Evolutionary conservation across 139 green algal species (phyloP).

Genomic region (Closterium sp.): DNA sequence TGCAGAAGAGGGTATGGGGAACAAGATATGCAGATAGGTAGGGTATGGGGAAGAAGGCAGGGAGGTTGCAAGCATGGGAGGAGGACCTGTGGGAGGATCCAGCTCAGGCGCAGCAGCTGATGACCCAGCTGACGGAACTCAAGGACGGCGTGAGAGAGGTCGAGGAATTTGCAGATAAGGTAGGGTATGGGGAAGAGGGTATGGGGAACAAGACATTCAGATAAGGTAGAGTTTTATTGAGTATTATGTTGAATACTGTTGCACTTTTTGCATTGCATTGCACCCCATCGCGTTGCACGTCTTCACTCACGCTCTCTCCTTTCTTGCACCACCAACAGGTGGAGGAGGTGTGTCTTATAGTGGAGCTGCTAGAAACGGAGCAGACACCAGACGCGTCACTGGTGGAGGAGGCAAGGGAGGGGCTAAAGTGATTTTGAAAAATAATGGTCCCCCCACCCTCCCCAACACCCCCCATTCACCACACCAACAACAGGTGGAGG

Average conservation of each 20-base stretch:
- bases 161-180: conserved; percentile 46
- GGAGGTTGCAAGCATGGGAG: conserved; percentile 19
- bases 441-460: no score
- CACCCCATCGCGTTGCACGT: no score
- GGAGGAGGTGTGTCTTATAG: conserved; percentile 24
- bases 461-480: no score
- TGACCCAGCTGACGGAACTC: conserved; percentile 52
- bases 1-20: neutral
- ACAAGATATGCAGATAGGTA: no score
- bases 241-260: no score
- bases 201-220: no score
- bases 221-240: no score
- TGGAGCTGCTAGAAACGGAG: conserved; percentile 52
- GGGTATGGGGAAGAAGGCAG: neutral
- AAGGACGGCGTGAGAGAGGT: conserved; percentile 47
- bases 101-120: conserved; percentile 55
- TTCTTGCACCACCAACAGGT: conserved; percentile 32
- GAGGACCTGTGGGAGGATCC: conserved; percentile 71
- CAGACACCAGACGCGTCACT: conserved; percentile 35
- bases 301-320: neutral
- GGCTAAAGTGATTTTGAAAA: conserved; percentile 4
- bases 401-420: conserved; percentile 34
- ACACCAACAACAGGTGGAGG: no score
- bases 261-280: no score
- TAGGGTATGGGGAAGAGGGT: neutral